These are phyloP conservation scores for Wakefieldia striispora DNA, from an alignment of 768 basidiomycete genomes.

Conservation along the genomic window DNA sequence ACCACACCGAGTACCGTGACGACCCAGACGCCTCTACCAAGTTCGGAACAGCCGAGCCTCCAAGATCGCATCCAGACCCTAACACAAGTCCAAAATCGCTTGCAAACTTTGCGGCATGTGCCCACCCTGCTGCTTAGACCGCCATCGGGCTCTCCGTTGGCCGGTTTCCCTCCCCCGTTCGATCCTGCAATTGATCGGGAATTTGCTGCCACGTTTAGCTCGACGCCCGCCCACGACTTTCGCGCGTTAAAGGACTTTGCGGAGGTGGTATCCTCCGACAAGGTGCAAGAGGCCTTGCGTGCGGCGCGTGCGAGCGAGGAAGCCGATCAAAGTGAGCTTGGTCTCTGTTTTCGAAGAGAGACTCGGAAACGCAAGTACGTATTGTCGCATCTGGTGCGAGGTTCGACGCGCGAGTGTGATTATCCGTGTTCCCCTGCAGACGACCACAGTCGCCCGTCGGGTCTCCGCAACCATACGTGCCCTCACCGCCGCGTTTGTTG, in stretches of 20 bases:
- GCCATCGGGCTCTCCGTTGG: slow-evolving; percentile 25
- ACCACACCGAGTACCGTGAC: not conserved
- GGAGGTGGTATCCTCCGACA: slow-evolving; percentile 47
- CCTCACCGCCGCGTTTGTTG: slow-evolving; percentile 35
- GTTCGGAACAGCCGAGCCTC: slow-evolving; percentile 25
- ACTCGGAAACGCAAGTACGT: slow-evolving; percentile 58
- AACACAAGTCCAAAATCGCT: slow-evolving; percentile 42
- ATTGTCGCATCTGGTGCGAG: not conserved
- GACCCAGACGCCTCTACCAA: not conserved
- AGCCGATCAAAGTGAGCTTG: slow-evolving; percentile 49
- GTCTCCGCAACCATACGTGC: slow-evolving; percentile 58
- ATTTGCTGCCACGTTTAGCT: slow-evolving; percentile 27
- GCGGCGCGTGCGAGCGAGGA: slow-evolving; percentile 55
- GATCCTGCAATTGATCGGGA: slow-evolving; percentile 28
- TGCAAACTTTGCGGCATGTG: slow-evolving; percentile 45
- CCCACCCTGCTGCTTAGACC: slow-evolving; percentile 45
- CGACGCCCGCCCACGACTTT: slow-evolving; percentile 40
- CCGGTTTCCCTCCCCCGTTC: slow-evolving; percentile 27
- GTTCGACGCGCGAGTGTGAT: not conserved
- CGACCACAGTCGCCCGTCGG: slow-evolving; percentile 51
- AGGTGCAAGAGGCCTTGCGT: slow-evolving; percentile 56
- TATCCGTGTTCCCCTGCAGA: slow-evolving; percentile 27
- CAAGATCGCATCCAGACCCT: slow-evolving; percentile 47
- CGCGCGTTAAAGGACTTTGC: slow-evolving; percentile 46
- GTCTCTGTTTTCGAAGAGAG: slow-evolving; percentile 44